These are phyloP conservation scores for Penicillium antarcticum DNA, from an alignment of 495 filamentous ascomycete genomes.

Conservation along the genomic window DNA sequence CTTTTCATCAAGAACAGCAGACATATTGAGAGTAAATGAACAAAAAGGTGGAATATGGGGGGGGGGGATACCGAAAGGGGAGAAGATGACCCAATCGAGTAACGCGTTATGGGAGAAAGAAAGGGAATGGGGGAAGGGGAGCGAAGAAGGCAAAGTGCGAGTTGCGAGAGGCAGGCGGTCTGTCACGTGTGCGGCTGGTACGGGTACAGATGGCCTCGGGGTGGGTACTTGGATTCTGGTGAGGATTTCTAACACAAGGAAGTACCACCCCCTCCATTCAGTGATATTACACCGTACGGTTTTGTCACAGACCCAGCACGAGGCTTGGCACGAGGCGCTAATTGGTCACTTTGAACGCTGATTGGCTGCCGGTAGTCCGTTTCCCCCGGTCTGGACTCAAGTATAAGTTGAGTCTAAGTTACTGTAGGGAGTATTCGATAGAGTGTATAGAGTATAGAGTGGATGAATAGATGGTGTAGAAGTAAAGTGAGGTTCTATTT, in stretches of 20 bases:
- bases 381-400: too few relatives aligned
- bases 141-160: slow-evolving; percentile 43
- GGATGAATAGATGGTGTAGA: too few relatives aligned
- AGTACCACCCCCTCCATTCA: not conserved
- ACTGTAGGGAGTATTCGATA: too few relatives aligned
- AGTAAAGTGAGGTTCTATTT: too few relatives aligned
- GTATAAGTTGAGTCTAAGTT: too few relatives aligned
- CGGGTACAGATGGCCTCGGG: not conserved
- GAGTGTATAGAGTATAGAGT: too few relatives aligned
- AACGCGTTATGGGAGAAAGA: slow-evolving; percentile 47
- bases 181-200: slow-evolving; percentile 24
- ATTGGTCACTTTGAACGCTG: too few relatives aligned
- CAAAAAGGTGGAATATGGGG: slow-evolving; percentile 4
- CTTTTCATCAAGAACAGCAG: slow-evolving; percentile 46
- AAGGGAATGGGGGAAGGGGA: slow-evolving; percentile 28
- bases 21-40: slow-evolving; percentile 42
- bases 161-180: slow-evolving; percentile 40
- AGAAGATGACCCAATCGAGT: slow-evolving; percentile 51
- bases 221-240: not conserved
- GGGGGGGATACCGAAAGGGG: slow-evolving; percentile 43
- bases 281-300: too few relatives aligned
- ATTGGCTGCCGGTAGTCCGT: too few relatives aligned
- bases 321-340: too few relatives aligned
- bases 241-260: not conserved
- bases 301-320: too few relatives aligned